Evolutionary conservation across 2,329 filamentous ascomycete genomes (phyloP).

Genomic region (Verticillium nonalfalfae): DNA sequence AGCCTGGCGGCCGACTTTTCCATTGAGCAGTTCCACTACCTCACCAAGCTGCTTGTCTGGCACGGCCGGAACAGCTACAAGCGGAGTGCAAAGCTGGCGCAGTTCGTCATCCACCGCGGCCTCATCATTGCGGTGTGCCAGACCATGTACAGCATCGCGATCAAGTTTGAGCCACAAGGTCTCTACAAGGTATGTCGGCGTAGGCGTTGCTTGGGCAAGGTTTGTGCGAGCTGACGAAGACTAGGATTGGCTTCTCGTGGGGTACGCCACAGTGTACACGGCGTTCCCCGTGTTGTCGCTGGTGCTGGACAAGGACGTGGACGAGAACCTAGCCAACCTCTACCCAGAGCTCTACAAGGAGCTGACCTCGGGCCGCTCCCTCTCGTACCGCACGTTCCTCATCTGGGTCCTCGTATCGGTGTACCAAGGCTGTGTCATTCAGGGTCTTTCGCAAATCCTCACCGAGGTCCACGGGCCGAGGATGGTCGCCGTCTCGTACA

Average conservation of each 20-base stretch:
- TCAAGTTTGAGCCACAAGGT: conserved; percentile 87
- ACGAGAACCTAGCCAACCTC: conserved; percentile 86
- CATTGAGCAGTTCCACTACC: conserved; percentile 89
- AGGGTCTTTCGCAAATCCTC: conserved; percentile 86
- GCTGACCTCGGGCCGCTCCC: conserved; percentile 77
- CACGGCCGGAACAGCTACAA: conserved; percentile 98
- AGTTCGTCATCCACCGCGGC: conserved; percentile 97
- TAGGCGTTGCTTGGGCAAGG: neutral
- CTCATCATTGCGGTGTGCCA: conserved; percentile 94
- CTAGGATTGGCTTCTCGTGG: conserved; percentile 89
- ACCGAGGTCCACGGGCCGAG: conserved; percentile 65
- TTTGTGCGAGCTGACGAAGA: conserved; percentile 12
- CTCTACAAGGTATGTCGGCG: conserved; percentile 62
- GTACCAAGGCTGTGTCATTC: conserved; percentile 93
- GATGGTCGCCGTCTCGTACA: conserved; percentile 91
- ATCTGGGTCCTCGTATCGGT: conserved; percentile 92
- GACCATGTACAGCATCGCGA: conserved; percentile 93
- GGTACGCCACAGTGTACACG: conserved; percentile 94
- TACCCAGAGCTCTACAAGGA: conserved; percentile 98
- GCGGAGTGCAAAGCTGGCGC: conserved; percentile 86
- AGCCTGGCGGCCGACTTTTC: conserved; percentile 94
- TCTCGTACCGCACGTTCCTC: conserved; percentile 93
- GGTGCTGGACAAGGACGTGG: conserved; percentile 90
- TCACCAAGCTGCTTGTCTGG: conserved; percentile 98
- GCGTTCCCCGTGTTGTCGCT: conserved; percentile 89